Conservation (phyloP, 2,329 filamentous ascomycete species). For the Pseudophaeomoniella oleicola region DNA sequence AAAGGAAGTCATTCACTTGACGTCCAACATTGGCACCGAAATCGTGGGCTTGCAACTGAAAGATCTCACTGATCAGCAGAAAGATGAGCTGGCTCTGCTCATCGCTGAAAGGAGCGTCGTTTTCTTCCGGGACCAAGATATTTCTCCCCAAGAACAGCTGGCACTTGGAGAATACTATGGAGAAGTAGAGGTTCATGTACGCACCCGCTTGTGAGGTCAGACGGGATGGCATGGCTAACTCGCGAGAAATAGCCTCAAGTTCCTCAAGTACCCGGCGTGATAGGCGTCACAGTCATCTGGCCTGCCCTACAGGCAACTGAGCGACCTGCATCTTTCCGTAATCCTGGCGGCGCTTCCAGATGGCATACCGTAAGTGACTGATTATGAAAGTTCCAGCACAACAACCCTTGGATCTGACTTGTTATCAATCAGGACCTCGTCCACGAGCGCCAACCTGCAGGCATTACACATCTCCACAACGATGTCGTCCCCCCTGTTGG, state of each 20-base stretch:
- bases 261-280: conserved; percentile 52
- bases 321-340: conserved; percentile 44
- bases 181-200: conserved; percentile 53
- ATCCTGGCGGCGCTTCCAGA: conserved; percentile 50
- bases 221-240: too few relatives aligned
- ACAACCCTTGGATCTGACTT: too few relatives aligned
- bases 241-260: conserved; percentile 66
- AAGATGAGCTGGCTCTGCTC: conserved; percentile 46
- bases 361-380: conserved; percentile 30
- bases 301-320: conserved; percentile 51
- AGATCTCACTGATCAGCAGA: conserved; percentile 43
- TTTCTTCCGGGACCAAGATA: conserved; percentile 49
- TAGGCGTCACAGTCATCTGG: conserved; percentile 55
- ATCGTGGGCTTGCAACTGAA: conserved; percentile 50
- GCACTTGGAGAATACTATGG: conserved; percentile 49
- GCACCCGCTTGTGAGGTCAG: conserved; percentile 14
- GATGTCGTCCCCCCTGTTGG: conserved; percentile 43
- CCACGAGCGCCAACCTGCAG: conserved; percentile 55
- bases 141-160: conserved; percentile 48
- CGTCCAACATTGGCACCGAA: conserved; percentile 48
- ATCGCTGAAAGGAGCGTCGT: conserved; percentile 52
- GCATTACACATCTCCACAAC: conserved; percentile 56
- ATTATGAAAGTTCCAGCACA: too few relatives aligned
- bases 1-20: conserved; percentile 48
- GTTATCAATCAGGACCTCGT: conserved; percentile 50